Conservation (phyloP, 441 rosid genomes). For the Aquilaria agallochum region DNA sequence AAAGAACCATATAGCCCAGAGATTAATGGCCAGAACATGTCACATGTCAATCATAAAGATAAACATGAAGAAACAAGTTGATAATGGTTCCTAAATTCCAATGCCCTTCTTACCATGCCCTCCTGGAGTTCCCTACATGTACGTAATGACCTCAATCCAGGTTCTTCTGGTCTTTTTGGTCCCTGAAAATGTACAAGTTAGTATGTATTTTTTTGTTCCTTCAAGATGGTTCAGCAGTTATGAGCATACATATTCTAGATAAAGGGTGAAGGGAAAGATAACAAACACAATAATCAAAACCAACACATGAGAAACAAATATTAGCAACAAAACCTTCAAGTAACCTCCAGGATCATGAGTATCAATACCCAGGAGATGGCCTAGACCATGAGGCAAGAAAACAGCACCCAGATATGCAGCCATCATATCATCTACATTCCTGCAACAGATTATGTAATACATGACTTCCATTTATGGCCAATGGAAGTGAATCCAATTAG, state of each 20-base stretch:
- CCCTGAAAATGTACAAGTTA: constrained; percentile 41
- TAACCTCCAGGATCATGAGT: constrained; percentile 97
- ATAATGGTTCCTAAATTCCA: too few relatives aligned
- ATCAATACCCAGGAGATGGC: constrained; percentile 74
- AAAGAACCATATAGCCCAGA: too few relatives aligned
- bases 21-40: too few relatives aligned
- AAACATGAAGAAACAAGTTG: too few relatives aligned
- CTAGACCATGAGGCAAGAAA: constrained; percentile 82
- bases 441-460: constrained; percentile 15
- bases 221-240: constrained; percentile 13
- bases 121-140: constrained; percentile 68
- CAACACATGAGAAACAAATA: constrained; percentile 2
- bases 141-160: constrained; percentile 80
- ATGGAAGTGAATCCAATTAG: neutral
- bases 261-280: neutral
- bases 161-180: constrained; percentile 61
- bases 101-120: constrained; percentile 58
- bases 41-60: too few relatives aligned
- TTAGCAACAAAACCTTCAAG: constrained; percentile 40
- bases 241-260: neutral
- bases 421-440: constrained; percentile 85
- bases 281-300: neutral
- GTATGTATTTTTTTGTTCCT: neutral
- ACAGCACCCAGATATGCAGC: constrained; percentile 68
- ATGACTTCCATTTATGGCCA: too few relatives aligned